A percentile compares a stretch with the other conserved stretches of the same genome.
These are phyloP conservation scores for Solanum lycopersicoides DNA, from an alignment of 257 asterid species.

Conservation along the genomic window DNA sequence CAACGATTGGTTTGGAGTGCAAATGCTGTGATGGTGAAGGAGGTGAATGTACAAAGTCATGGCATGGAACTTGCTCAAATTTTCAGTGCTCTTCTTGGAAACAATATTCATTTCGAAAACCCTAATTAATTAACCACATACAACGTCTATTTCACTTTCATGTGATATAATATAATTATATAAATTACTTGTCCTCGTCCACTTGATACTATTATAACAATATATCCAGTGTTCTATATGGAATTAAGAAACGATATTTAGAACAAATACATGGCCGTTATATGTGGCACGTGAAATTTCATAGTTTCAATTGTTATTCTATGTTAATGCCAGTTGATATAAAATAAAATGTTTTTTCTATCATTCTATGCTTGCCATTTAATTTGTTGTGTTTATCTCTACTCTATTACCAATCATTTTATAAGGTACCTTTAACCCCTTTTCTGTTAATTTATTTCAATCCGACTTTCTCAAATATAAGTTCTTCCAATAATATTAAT, in stretches of 20 bases:
- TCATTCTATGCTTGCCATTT: background rate
- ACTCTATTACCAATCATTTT: background rate
- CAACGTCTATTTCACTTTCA: background rate
- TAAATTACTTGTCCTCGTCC: no score
- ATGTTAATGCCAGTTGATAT: background rate
- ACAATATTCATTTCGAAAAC: background rate
- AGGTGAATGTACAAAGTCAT: constrained; percentile 1
- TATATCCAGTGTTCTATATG: background rate
- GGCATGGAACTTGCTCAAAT: constrained; percentile 8
- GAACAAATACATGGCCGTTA: background rate
- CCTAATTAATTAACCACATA: background rate
- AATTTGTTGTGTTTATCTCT: background rate
- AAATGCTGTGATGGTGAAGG: background rate
- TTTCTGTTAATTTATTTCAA: background rate
- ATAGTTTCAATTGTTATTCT: background rate
- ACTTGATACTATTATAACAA: background rate
- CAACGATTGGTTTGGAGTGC: constrained; percentile 10
- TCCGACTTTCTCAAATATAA: background rate
- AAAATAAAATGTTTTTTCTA: background rate
- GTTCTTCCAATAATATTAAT: background rate
- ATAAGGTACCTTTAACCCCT: background rate
- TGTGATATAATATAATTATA: no score
- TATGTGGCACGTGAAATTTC: background rate
- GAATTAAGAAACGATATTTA: background rate
- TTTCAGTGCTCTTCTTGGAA: constrained; percentile 15